Evolutionary conservation across 306 rosid species (phyloP).

Genomic region (Medicago arabica): DNA sequence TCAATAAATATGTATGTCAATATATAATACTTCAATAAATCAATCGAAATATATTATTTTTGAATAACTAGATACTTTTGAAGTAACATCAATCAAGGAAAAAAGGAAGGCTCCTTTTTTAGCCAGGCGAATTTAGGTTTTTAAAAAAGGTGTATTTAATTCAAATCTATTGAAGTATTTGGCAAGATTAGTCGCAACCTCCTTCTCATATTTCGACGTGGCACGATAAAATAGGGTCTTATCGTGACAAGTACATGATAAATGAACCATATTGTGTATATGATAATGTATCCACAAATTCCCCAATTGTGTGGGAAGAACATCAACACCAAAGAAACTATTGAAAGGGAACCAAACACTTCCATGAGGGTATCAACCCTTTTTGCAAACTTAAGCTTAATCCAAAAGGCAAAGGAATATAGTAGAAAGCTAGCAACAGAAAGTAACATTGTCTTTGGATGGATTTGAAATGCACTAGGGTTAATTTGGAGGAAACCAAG

Average conservation of each 20-base stretch:
- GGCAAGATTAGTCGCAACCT: background rate
- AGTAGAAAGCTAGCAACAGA: constrained; percentile 12
- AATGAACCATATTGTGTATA: constrained; percentile 1
- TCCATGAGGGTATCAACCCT: constrained; percentile 6
- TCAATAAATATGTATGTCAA: background rate
- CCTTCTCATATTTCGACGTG: background rate
- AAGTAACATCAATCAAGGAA: too few species aligned
- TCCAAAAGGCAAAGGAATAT: constrained; percentile 16
- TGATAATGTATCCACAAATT: background rate
- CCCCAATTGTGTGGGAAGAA: background rate
- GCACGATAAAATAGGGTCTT: background rate
- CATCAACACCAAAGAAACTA: background rate
- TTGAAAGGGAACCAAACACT: constrained; percentile 10
- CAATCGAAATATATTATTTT: background rate
- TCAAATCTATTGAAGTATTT: constrained; percentile 2
- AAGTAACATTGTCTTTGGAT: background rate
- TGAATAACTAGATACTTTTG: background rate
- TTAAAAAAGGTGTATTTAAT: background rate
- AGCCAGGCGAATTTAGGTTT: background rate
- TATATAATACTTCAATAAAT: background rate
- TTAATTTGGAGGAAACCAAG: constrained; percentile 11
- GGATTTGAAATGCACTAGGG: background rate
- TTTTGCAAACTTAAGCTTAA: background rate
- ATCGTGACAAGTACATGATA: background rate
- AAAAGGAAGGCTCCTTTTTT: background rate